Base-by-base conservation (phyloP, 2,329 filamentous ascomycete genomes). In the Westerdykella sp. region DNA sequence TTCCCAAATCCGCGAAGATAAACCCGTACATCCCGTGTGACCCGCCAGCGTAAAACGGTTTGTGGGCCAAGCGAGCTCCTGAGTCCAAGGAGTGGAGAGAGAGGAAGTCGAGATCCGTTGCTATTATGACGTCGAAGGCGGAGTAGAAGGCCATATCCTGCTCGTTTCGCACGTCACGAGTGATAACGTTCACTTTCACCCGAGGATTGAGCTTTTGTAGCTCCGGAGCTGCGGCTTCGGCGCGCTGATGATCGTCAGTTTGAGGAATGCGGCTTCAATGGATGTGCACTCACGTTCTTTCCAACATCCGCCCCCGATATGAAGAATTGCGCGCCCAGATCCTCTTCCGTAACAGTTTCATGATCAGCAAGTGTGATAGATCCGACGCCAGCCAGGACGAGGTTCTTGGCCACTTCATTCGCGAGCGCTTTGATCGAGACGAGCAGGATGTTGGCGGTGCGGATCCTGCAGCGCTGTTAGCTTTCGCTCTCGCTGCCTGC, bases 391-490 rank as follows among this genome's bases (percentile, higher is more conserved):
- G 93, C 90, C 2, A 98, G 80, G 14, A 96, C 91, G 16, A 98
- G 82, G 63, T 97, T 98, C 74, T 98, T 98, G 50, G 93, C 90
- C 42, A 97, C 85, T 70, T 98, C 93, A 63, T 91, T 94, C 45
- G 86, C 89, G 13, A 98, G 79, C 1, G 86, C 89, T 61, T 85
- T 87, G 66, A 95, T 81, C 23, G 83, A 89, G 54, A 98, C 84
- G 49, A 98, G 80, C 37, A 97, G 82, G 55, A 98, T 85, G 60
- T 89, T 89, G 46, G 93, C 88, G 46, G 79, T 85, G 56, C 91
- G 87, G 45, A 98, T 89, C 63, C 85, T 88, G 44, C 15, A n/a
- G 10, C 39, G 54, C 13, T 38, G 39, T 57, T 32, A 55, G 43
- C 34, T 10, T 18, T 28, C 25, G 9, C 7, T 21, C 28, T 34